Percentiles rank a stretch among this genome's conserved stretches.
Conservation (phyloP, 352 stramenopile genomes). For the Peronospora farinosa region DNA sequence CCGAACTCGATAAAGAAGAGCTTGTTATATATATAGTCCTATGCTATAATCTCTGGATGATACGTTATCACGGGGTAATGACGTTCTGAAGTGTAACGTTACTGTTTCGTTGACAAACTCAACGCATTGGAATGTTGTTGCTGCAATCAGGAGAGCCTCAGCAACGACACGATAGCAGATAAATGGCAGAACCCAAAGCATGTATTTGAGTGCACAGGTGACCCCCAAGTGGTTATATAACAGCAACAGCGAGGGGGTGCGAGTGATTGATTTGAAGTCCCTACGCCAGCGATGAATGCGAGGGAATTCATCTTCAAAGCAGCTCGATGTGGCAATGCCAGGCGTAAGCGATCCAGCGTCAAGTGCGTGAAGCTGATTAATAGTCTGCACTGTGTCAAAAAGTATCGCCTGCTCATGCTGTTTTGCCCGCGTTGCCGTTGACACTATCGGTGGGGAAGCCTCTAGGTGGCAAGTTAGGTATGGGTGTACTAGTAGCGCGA, state of each 20-base stretch:
- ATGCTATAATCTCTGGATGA: neutral
- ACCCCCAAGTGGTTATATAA: constrained; percentile 33
- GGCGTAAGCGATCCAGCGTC: constrained; percentile 5
- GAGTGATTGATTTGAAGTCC: constrained; percentile 12
- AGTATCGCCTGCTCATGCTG: constrained; percentile 35
- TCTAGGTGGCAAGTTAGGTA: constrained; percentile 38
- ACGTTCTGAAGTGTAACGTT: constrained; percentile 3
- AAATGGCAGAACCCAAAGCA: constrained; percentile 17
- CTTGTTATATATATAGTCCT: neutral
- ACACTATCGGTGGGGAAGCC: constrained; percentile 46
- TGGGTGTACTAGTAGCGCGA: constrained; percentile 35
- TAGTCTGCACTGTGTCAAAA: constrained; percentile 14
- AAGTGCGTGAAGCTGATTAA: constrained; percentile 6
- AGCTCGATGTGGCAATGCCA: constrained; percentile 19
- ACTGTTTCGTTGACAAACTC: constrained; percentile 6
- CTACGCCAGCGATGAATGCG: constrained; percentile 9
- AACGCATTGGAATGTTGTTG: neutral
- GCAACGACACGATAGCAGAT: constrained; percentile 6
- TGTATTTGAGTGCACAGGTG: constrained; percentile 27
- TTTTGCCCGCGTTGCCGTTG: constrained; percentile 44
- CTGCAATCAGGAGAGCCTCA: constrained; percentile 7
- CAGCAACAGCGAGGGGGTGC: constrained; percentile 22
- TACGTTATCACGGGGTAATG: neutral
- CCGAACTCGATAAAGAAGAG: neutral
- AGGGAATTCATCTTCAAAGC: constrained; percentile 21